phyloP scores from a whole-genome alignment of 306 rosid genomes.

The Cajanus cajan region DNA sequence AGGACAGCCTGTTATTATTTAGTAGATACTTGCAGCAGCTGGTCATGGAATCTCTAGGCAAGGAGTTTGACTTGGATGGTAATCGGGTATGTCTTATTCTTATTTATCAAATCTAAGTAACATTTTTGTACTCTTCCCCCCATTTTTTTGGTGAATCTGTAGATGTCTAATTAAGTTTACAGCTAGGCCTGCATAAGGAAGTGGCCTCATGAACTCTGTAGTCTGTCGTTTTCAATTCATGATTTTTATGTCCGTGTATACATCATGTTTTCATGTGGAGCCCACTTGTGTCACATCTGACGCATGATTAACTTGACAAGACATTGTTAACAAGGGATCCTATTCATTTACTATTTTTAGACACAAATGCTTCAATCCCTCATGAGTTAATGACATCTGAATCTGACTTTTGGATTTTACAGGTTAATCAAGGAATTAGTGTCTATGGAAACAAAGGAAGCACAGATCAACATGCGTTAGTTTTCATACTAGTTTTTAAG shows the following conservation, averaged over 20 bases:
- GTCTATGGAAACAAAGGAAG: constrained; percentile 96
- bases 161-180: neutral
- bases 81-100: constrained; percentile 66
- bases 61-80: constrained; percentile 97
- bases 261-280: neutral
- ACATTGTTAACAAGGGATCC: constrained; percentile 7
- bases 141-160: constrained; percentile 4
- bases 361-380: neutral
- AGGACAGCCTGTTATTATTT: constrained; percentile 85
- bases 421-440: constrained; percentile 91
- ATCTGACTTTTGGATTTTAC: constrained; percentile 26
- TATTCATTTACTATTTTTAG: neutral
- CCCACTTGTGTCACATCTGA: neutral
- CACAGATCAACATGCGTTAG: constrained; percentile 98
- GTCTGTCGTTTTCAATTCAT: neutral
- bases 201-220: neutral
- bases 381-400: neutral
- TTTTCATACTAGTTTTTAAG: constrained; percentile 25
- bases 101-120: constrained; percentile 11
- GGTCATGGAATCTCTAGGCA: constrained; percentile 99
- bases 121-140: neutral
- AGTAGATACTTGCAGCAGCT: constrained; percentile 97
- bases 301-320: neutral
- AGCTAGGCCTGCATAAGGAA: neutral
- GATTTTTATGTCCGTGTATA: neutral